A percentile compares a stretch with the other conserved stretches of the same genome.
phyloP scores from a whole-genome alignment of 106 monocot species.

The Allium fistulosum region DNA sequence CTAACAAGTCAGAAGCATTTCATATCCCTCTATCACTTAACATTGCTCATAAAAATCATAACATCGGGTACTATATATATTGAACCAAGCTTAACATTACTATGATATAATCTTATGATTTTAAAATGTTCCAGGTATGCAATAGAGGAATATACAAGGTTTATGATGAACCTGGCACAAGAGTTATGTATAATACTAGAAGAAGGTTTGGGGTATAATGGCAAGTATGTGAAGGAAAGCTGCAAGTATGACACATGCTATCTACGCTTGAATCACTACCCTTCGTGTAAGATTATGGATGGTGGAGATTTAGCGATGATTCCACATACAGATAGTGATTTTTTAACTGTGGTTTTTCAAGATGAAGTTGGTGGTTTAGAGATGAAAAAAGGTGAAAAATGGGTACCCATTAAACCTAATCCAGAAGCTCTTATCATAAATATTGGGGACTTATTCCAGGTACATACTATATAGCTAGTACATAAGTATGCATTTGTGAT shows the following conservation, averaged over 20 bases:
- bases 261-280: conserved; percentile 38
- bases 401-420: conserved; percentile 42
- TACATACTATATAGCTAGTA: neutral
- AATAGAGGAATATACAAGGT: conserved; percentile 24
- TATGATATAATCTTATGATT: neutral
- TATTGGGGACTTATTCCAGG: conserved; percentile 53
- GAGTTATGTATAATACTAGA: conserved; percentile 18
- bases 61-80: conserved; percentile 9
- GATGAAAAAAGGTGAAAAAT: conserved; percentile 28
- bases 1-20: conserved; percentile 34
- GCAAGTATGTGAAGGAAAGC: conserved; percentile 11
- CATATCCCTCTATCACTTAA: conserved; percentile 16
- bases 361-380: conserved; percentile 42
- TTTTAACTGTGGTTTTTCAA: conserved; percentile 33
- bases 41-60: neutral
- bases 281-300: conserved; percentile 8
- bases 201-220: conserved; percentile 16
- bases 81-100: neutral
- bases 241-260: conserved; percentile 29
- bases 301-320: conserved; percentile 12
- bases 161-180: conserved; percentile 17
- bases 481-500: too few relatives aligned
- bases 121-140: conserved; percentile 9
- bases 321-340: conserved; percentile 44
- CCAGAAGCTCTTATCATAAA: conserved; percentile 35